Base-by-base conservation (phyloP, 345 rosid species). In the Murraya paniculata region DNA sequence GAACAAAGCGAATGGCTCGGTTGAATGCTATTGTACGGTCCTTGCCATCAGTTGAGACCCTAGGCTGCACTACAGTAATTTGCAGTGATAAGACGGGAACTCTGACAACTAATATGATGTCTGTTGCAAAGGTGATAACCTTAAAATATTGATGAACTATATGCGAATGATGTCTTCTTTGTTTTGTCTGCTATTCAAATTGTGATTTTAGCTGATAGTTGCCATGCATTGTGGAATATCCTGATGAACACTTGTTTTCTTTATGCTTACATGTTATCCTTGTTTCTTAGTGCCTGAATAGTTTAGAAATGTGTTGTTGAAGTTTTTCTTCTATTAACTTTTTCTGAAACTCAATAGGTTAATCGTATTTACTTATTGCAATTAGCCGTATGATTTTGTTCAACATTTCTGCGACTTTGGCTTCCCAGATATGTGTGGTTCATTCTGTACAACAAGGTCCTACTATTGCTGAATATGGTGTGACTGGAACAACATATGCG, bases 11-110 rank as follows among this genome's bases (percentile, higher is more conserved):
- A 77, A 96, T 96, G 99, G 99, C 99, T 75, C 91, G 99, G 76
- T 84, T 96, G 85, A 96, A 96, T 87, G 99, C 99, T 50, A 92
- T 96, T 83, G 99, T 96, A 61, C 90, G 98, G 60, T 92, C 98
- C 72, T 90, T 96, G 92, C 98, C 99, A 76, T 96, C 99, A 25
- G 99, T 94, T 24, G 99, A 96, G 87, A 96, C 99, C 56, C 87
- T 94, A 79, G 98, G 98, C 70, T 96, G 99, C 88, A 96, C 99
- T 68, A 94, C 99, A 69, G 99, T 96, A 77, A 96, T 96, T 80
- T 96, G 99, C 87, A 94, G 97, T 75, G 99, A 96, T 83, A 96
- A 96, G 85, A 96, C 99, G 67, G 99, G 99, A 82, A 96, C 98
- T 78, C 87, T 96, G 84, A 96, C 99, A 25, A 96, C 99, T 76